Base-by-base conservation (phyloP, 2,329 filamentous ascomycete genomes). In the Epichloe bromicola region DNA sequence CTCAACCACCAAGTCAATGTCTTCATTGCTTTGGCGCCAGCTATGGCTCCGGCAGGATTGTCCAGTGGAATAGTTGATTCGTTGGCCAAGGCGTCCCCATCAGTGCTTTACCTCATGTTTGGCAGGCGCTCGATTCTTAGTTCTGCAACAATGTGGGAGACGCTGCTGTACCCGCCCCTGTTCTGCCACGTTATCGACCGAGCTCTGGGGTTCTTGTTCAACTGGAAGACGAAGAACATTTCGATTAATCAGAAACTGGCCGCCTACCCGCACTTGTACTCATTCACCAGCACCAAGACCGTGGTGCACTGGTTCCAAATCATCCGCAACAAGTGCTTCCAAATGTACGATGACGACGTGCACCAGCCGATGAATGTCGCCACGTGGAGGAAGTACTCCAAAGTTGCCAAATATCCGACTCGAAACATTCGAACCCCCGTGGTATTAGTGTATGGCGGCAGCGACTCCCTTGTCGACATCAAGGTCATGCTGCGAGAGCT, bases 231-330 rank as follows among this genome's bases (percentile, higher is more conserved):
- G 4, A 73, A 74, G 53, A 98, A 97, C 65, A 96, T 98, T 55
- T 81, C 81, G 8, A 71, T 80, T 1, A 83, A 85, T 52, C 93
- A 98, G 67, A 98, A 98, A 64, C 79, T 98, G 17, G 93, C 93
- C 2, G 89, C 89, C 1, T 98, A 98, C 64, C 85, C 91, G 10
- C 93, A 98, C 70, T 72, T 98, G 0, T 98, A 95, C 71, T 96
- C 90, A 0, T 97, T 91, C 65, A 96, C 91, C 0, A 95, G 88
- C 65, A 95, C 89, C 52, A 98, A 98, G 69, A 90, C 85, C 19
- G 89, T 98, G 8, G 93, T 98, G 0, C 93, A 98, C 65, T 98
- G 93, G 93, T 98, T 98, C 66, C 93, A 98, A 65, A 96, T 98
- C 63, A 98, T 98, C 60, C 85, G 93, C 57, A 96, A 91, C 61